phyloP scores from a whole-genome alignment of 2,329 filamentous ascomycete genomes.

The Trichoderma sp. region DNA sequence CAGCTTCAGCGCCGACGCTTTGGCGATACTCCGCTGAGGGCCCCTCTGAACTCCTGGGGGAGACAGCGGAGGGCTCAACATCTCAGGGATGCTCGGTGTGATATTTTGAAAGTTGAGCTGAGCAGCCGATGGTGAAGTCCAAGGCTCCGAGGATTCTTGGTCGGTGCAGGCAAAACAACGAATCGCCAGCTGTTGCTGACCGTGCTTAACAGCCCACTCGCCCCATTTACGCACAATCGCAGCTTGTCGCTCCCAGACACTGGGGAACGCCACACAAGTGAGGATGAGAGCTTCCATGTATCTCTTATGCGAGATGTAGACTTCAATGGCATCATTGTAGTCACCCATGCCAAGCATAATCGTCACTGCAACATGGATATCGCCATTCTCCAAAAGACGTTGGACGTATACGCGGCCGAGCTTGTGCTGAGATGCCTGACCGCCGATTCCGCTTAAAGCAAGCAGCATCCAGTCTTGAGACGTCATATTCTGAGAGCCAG shows the following conservation, averaged over 20 bases:
- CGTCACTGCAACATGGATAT: conserved; percentile 87
- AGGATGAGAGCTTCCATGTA: conserved; percentile 93
- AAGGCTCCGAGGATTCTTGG: conserved; percentile 78
- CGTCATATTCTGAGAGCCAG: conserved; percentile 82
- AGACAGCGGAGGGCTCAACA: conserved; percentile 70
- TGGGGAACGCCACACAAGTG: conserved; percentile 76
- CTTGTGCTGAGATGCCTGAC: conserved; percentile 75
- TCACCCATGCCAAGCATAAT: conserved; percentile 92
- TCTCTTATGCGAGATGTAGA: conserved; percentile 87
- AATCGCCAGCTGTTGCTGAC: conserved; percentile 86
- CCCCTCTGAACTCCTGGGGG: conserved; percentile 63
- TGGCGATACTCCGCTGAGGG: conserved; percentile 64
- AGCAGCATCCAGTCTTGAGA: conserved; percentile 97
- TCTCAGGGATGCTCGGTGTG: conserved; percentile 55
- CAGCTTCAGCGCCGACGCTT: conserved; percentile 81
- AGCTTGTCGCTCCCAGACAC: conserved; percentile 87
- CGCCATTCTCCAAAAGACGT: conserved; percentile 81
- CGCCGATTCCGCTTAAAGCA: conserved; percentile 83
- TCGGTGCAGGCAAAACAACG: conserved; percentile 91
- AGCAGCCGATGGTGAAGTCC: conserved; percentile 78
- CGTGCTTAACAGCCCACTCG: conserved; percentile 81
- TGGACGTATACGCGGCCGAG: conserved; percentile 89
- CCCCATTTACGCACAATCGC: conserved; percentile 93
- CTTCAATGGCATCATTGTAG: conserved; percentile 89
- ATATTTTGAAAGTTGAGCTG: conserved; percentile 57